A percentile compares a stretch with the other conserved stretches of the same genome.
Conservation (phyloP, 2,329 filamentous ascomycete genomes). For the Aspergillus neotritici region DNA sequence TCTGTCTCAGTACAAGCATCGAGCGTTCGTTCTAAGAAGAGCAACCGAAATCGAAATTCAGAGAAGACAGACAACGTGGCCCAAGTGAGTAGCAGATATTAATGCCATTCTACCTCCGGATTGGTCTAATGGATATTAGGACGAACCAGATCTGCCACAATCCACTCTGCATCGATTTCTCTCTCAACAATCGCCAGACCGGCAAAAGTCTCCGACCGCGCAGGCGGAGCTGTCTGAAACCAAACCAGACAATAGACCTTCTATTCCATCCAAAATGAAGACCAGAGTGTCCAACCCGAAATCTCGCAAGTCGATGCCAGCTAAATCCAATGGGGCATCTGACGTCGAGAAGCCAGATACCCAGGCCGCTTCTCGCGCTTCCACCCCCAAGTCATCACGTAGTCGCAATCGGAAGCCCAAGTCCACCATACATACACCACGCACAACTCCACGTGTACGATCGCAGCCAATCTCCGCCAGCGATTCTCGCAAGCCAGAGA, state of each 20-base stretch:
- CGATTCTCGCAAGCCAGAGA: slow-evolving; percentile 2
- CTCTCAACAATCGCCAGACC: slow-evolving; percentile 6
- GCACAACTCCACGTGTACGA: slow-evolving; percentile 7
- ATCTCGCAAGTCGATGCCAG: slow-evolving; percentile 15
- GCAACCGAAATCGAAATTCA: slow-evolving; percentile 8
- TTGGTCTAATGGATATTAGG: neutral
- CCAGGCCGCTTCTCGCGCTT: slow-evolving; percentile 7
- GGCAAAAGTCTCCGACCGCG: slow-evolving; percentile 9
- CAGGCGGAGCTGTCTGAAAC: slow-evolving; percentile 6
- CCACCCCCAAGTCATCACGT: slow-evolving; percentile 10
- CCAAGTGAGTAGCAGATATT: neutral
- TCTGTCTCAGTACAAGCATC: slow-evolving; percentile 5
- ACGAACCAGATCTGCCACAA: slow-evolving; percentile 6
- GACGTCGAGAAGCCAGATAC: slow-evolving; percentile 1
- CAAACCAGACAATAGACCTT: slow-evolving; percentile 1
- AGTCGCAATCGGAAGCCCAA: slow-evolving; percentile 9
- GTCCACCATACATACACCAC: slow-evolving; percentile 1
- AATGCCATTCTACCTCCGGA: too few relatives aligned
- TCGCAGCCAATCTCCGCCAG: neutral
- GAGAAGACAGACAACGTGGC: slow-evolving; percentile 6
- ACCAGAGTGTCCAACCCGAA: slow-evolving; percentile 6
- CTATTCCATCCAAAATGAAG: too few relatives aligned
- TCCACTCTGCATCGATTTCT: slow-evolving; percentile 8
- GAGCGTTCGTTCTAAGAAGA: slow-evolving; percentile 6
- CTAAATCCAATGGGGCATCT: slow-evolving; percentile 10